phyloP scores from a whole-genome alignment of 306 rosid genomes.

The Sesbania bispinosa region DNA sequence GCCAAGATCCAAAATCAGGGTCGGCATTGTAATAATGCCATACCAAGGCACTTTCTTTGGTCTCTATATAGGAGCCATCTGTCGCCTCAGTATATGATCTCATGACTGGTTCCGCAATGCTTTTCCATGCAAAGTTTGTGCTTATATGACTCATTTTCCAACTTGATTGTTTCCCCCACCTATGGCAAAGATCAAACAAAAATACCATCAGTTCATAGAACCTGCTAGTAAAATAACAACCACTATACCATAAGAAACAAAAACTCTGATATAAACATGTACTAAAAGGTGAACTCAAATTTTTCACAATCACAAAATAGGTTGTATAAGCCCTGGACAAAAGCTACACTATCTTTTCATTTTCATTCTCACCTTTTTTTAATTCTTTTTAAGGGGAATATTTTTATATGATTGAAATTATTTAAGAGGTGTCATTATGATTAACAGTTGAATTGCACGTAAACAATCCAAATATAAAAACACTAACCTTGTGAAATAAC shows the following conservation, averaged over 20 bases:
- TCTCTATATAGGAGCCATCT: constrained; percentile 77
- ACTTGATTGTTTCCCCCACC: constrained; percentile 62
- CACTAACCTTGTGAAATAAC: constrained; percentile 68
- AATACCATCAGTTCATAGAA: background rate
- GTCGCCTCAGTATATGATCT: constrained; percentile 73
- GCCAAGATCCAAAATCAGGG: constrained; percentile 83
- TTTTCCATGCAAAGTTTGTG: constrained; percentile 76
- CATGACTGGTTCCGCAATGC: constrained; percentile 79
- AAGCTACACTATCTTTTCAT: background rate
- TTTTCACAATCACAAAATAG: background rate
- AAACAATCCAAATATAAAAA: background rate
- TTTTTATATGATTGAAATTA: background rate
- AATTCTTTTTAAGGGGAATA: background rate
- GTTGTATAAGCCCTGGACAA: too few species aligned
- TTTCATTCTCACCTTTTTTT: background rate
- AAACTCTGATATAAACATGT: background rate
- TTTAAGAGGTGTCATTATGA: background rate
- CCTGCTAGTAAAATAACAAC: constrained; percentile 1
- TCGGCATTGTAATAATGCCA: constrained; percentile 79
- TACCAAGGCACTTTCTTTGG: constrained; percentile 83
- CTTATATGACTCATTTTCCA: constrained; percentile 59
- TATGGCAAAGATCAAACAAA: constrained; percentile 26
- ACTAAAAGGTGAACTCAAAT: background rate
- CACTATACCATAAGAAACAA: background rate
- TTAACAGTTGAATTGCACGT: background rate